Conservation (phyloP, 306 rosid genomes). For the Fragaria nilgerrensis region DNA sequence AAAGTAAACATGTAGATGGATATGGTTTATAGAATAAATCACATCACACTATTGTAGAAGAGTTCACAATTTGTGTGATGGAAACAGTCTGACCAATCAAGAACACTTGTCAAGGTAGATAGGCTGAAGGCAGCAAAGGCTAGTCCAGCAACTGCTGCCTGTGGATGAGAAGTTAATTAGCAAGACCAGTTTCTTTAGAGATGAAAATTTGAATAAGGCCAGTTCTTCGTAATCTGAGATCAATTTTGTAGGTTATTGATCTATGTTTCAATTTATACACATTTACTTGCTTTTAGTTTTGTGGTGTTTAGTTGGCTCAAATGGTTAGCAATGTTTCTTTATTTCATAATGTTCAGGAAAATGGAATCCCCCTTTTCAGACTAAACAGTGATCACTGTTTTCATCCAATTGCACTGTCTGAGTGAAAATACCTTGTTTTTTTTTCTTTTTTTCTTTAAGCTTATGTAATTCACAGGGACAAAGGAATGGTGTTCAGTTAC, state of each 20-base stretch:
- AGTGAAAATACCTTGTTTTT: not conserved
- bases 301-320: not conserved
- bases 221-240: conserved; percentile 4
- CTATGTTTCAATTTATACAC: not conserved
- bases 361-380: not conserved
- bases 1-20: conserved; percentile 36
- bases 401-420: not conserved
- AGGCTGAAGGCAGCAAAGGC: conserved; percentile 12
- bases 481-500: not conserved
- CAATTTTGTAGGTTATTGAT: conserved; percentile 14
- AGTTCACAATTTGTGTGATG: conserved; percentile 16
- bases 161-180: conserved; percentile 9
- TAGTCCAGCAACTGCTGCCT: conserved; percentile 11
- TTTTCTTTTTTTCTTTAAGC: not conserved
- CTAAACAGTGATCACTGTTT: not conserved
- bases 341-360: not conserved
- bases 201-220: conserved; percentile 19
- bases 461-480: not conserved
- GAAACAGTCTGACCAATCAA: conserved; percentile 12
- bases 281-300: not conserved
- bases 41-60: conserved; percentile 6
- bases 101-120: conserved; percentile 12
- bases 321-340: not conserved
- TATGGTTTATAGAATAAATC: conserved; percentile 23
- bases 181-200: conserved; percentile 1